Conservation (phyloP, 805 yeast genomes). For the Cyberlindnera amylophila region DNA sequence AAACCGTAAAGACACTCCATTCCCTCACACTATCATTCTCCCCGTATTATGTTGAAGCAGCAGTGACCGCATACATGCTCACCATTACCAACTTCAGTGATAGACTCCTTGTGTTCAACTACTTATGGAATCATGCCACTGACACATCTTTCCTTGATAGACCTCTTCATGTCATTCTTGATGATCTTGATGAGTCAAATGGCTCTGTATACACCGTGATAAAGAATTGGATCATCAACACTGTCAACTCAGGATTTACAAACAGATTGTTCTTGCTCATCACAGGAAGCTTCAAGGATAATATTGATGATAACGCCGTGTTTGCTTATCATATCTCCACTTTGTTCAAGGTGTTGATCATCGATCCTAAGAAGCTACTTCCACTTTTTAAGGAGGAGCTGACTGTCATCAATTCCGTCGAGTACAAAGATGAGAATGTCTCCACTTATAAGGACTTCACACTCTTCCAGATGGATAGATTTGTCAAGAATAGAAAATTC, state of each 20-base stretch:
- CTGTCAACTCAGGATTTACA: slow-evolving; percentile 48
- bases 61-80: slow-evolving; percentile 54
- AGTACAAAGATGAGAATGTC: slow-evolving; percentile 40
- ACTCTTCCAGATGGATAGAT: slow-evolving; percentile 42
- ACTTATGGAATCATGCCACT: slow-evolving; percentile 73
- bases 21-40: slow-evolving; percentile 52
- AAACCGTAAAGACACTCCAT: slow-evolving; percentile 63
- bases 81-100: slow-evolving; percentile 34
- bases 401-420: slow-evolving; percentile 49
- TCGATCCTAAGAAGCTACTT: slow-evolving; percentile 40
- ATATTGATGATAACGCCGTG: slow-evolving; percentile 56
- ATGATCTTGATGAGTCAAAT: slow-evolving; percentile 47
- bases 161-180: slow-evolving; percentile 67
- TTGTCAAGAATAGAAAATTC: slow-evolving; percentile 35
- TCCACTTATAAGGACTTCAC: slow-evolving; percentile 62
- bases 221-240: slow-evolving; percentile 45
- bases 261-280: slow-evolving; percentile 59
- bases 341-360: slow-evolving; percentile 47
- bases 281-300: slow-evolving; percentile 47
- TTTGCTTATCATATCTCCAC: slow-evolving; percentile 60
- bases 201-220: slow-evolving; percentile 41
- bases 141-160: slow-evolving; percentile 47
- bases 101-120: slow-evolving; percentile 52
- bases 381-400: slow-evolving; percentile 54
- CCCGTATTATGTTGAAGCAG: slow-evolving; percentile 64